Percentiles rank a stretch among this genome's conserved stretches.
Evolutionary conservation across 1,284 basidiomycete genomes (phyloP).

Genomic region (Anthracocystis walkeri): DNA sequence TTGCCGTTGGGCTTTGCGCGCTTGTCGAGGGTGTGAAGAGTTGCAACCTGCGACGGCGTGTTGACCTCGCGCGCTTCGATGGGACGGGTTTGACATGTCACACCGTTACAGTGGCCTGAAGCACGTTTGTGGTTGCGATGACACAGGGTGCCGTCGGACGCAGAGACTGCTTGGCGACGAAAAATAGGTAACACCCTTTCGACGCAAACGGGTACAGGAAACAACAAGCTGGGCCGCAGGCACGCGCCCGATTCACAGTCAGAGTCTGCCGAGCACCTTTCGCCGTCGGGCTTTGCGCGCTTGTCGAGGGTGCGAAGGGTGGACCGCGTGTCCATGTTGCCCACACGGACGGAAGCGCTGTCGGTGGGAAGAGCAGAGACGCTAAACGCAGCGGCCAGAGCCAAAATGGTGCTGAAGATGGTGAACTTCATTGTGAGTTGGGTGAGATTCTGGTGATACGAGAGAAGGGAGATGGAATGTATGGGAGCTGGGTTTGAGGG

Average conservation of each 20-base stretch:
- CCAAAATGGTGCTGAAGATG: slow-evolving; percentile 1
- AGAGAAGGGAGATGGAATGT: neutral
- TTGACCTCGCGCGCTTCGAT: no score
- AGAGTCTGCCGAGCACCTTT: slow-evolving; percentile 1
- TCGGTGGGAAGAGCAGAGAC: slow-evolving; percentile 12
- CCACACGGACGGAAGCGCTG: neutral
- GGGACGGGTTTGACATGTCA: no score
- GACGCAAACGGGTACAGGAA: no score
- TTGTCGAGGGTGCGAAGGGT: neutral
- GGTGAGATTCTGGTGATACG: neutral
- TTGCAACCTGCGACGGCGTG: no score
- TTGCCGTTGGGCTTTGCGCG: neutral
- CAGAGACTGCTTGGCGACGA: no score
- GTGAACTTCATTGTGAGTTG: slow-evolving; percentile 9
- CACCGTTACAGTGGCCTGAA: no score
- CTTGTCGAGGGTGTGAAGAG: neutral
- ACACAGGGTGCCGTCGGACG: no score
- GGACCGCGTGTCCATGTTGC: neutral
- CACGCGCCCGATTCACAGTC: no score
- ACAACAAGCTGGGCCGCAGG: no score
- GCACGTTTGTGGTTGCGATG: no score
- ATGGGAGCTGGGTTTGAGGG: neutral
- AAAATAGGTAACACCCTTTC: no score
- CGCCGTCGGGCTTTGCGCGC: neutral
- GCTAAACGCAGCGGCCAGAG: slow-evolving; percentile 1